A percentile compares a stretch with the other conserved stretches of the same genome.
Conservation (phyloP, 371 early-diverging fungal species). For the Zychaea mexicana region DNA sequence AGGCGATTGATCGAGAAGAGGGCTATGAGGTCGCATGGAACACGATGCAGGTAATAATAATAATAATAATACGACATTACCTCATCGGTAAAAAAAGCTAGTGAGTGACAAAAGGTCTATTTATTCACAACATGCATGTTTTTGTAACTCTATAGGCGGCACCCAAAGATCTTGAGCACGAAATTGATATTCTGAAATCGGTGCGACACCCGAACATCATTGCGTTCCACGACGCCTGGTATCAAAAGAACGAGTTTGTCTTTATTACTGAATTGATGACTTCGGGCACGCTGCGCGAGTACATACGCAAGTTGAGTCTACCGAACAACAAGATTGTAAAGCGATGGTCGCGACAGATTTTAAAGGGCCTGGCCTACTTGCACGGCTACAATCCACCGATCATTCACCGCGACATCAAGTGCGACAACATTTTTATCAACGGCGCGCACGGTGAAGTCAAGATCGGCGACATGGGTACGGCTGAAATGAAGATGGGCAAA, state of each 20-base stretch:
- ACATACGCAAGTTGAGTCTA: conserved; percentile 71
- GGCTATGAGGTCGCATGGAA: conserved; percentile 95
- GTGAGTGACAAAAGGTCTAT: too few species aligned
- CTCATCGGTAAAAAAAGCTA: background rate
- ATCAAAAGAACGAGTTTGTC: conserved; percentile 71
- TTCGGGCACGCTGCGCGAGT: conserved; percentile 83
- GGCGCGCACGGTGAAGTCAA: conserved; percentile 89
- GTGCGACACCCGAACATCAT: conserved; percentile 90
- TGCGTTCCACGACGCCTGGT: conserved; percentile 75
- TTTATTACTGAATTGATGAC: conserved; percentile 96
- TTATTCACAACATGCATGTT: background rate
- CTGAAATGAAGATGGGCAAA: conserved; percentile 55
- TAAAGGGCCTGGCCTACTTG: conserved; percentile 83
- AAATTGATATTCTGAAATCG: conserved; percentile 72
- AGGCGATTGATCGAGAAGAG: conserved; percentile 86
- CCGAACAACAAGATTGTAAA: conserved; percentile 80
- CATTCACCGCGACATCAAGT: conserved; percentile 88
- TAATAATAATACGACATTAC: background rate
- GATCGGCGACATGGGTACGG: conserved; percentile 88
- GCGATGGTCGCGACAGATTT: conserved; percentile 80
- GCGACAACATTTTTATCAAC: conserved; percentile 89
- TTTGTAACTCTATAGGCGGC: background rate
- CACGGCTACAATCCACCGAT: conserved; percentile 84
- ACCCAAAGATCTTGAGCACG: conserved; percentile 44
- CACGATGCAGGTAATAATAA: conserved; percentile 41